Evolutionary conservation across 139 green algal species (phyloP).

Genomic region (Coccomyxa sp.): DNA sequence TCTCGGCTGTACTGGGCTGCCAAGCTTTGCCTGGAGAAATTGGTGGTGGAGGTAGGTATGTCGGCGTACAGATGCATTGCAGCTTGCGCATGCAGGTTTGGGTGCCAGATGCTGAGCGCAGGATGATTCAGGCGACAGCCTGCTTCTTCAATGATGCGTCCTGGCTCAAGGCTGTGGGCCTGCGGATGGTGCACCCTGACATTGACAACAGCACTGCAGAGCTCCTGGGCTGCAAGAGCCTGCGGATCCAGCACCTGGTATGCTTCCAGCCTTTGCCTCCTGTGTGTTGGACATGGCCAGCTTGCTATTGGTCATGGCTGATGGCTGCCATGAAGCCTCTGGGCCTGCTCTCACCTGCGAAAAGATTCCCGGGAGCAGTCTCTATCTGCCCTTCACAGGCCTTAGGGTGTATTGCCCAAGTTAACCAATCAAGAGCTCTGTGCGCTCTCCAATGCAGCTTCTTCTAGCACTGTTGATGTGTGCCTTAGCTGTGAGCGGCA

Average conservation of each 20-base stretch:
- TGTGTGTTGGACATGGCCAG: not conserved
- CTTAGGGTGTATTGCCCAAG: not conserved
- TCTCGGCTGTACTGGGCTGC: not conserved
- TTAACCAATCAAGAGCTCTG: not conserved
- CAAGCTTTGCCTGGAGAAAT: too few species aligned
- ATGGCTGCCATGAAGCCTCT: too few species aligned
- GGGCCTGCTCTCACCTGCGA: not conserved
- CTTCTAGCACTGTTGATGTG: not conserved
- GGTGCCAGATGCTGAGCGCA: slow-evolving; percentile 36
- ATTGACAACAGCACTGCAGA: slow-evolving; percentile 45
- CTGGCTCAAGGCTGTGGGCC: slow-evolving; percentile 38
- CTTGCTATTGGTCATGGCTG: too few species aligned
- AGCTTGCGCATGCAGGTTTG: not conserved
- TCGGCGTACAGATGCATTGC: not conserved
- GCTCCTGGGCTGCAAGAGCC: slow-evolving; percentile 46
- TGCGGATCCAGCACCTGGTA: slow-evolving; percentile 35
- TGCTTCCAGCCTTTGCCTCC: not conserved
- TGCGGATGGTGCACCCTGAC: slow-evolving; percentile 43
- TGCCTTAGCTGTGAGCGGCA: not conserved
- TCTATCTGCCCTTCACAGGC: not conserved
- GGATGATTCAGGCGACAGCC: slow-evolving; percentile 34
- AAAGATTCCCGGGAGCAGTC: not conserved
- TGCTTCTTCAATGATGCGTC: slow-evolving; percentile 66
- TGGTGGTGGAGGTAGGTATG: not conserved
- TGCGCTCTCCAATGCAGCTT: not conserved